Evolutionary conservation across 2,329 filamentous ascomycete genomes (phyloP).

Genomic region (Zymoseptoria tritici): DNA sequence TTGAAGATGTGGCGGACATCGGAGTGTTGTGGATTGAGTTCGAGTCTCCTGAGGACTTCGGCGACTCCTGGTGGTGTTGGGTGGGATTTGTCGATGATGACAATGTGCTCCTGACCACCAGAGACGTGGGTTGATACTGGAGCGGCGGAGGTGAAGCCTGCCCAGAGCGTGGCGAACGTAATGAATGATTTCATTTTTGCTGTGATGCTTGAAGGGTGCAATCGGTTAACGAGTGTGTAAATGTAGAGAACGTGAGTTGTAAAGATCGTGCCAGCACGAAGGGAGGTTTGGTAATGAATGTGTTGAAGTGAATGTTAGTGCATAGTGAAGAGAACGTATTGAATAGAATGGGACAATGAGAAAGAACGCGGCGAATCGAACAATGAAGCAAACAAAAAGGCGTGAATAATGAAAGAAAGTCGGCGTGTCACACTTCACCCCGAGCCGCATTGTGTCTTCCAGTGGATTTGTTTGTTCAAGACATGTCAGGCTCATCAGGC

Average conservation of each 20-base stretch:
- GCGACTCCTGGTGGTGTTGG: slow-evolving; percentile 28
- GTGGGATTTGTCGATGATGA: slow-evolving; percentile 31
- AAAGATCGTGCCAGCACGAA: background rate
- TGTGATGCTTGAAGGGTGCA: background rate
- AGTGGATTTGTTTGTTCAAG: background rate
- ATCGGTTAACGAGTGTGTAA: background rate
- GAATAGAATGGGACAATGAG: background rate
- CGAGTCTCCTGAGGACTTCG: slow-evolving; percentile 30
- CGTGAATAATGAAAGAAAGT: background rate
- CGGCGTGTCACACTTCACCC: background rate
- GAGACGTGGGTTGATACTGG: slow-evolving; percentile 13
- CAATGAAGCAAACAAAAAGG: background rate
- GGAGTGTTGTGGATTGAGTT: slow-evolving; percentile 32
- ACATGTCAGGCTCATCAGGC: background rate
- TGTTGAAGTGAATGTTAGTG: background rate
- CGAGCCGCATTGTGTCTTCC: background rate
- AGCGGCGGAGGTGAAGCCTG: slow-evolving; percentile 1
- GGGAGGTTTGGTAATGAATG: background rate
- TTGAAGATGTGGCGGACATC: slow-evolving; percentile 35
- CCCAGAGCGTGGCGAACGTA: background rate
- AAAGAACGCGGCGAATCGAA: background rate
- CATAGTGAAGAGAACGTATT: background rate
- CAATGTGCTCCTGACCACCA: slow-evolving; percentile 29
- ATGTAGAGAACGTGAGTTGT: background rate
- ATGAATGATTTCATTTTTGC: background rate